Percentiles rank a stretch among this genome's conserved stretches.
Evolutionary conservation across 257 asterid species (phyloP).

Genomic region (Nicotiana benthamiana): DNA sequence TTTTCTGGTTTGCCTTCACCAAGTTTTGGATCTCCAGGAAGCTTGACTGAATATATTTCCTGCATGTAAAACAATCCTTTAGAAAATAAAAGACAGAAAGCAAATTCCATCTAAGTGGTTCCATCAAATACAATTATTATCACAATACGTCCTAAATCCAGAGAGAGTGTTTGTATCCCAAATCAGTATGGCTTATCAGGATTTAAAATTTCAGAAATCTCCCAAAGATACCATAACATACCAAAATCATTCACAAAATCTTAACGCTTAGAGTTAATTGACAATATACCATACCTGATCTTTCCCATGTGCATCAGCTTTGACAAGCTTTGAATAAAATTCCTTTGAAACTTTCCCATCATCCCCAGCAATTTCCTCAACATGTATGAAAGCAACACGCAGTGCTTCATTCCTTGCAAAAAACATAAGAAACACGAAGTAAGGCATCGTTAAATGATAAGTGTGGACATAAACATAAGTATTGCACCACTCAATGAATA

Average conservation of each 20-base stretch:
- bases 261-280: neutral
- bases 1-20: constrained; percentile 99
- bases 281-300: constrained; percentile 58
- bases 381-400: constrained; percentile 94
- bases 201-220: neutral
- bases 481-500: neutral
- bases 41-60: constrained; percentile 93
- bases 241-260: neutral
- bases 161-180: neutral
- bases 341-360: constrained; percentile 59
- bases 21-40: constrained; percentile 98
- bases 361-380: constrained; percentile 54
- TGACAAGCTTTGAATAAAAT: constrained; percentile 87
- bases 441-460: neutral
- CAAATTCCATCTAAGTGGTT: neutral
- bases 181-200: neutral
- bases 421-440: neutral
- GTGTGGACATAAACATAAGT: neutral
- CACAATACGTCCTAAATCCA: neutral
- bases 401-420: constrained; percentile 85
- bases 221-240: neutral
- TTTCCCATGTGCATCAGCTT: constrained; percentile 90
- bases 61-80: constrained; percentile 13
- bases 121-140: neutral
- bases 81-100: neutral